Conservation (phyloP, 140 eudicot genomes). For the Bidens hawaiensis region DNA sequence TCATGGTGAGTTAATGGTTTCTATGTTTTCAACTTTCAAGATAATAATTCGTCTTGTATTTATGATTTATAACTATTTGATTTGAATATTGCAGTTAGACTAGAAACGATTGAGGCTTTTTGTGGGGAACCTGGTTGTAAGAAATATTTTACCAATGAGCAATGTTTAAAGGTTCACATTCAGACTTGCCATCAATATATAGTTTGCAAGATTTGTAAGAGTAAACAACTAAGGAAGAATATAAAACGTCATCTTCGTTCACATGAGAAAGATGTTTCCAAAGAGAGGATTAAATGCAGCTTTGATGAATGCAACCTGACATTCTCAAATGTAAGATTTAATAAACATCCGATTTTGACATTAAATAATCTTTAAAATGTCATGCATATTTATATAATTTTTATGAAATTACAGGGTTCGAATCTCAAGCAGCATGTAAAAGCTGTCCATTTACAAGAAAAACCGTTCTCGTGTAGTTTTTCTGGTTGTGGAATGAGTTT, state of each 20-base stretch:
- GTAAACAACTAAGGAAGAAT: constrained; percentile 76
- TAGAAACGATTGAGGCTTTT: constrained; percentile 58
- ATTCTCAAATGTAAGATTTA: constrained; percentile 74
- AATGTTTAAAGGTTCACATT: constrained; percentile 65
- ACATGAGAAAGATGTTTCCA: constrained; percentile 44
- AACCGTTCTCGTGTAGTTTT: constrained; percentile 60
- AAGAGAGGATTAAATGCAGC: constrained; percentile 53
- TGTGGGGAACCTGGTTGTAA: constrained; percentile 80
- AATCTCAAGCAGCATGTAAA: constrained; percentile 74
- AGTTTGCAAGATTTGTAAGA: constrained; percentile 71
- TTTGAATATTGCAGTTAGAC: constrained; percentile 48
- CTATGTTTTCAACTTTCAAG: not conserved
- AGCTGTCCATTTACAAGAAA: constrained; percentile 56
- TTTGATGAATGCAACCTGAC: constrained; percentile 53
- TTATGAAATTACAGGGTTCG: constrained; percentile 43
- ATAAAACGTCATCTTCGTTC: constrained; percentile 68
- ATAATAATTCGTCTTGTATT: not conserved
- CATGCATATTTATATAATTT: not conserved
- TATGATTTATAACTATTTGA: not conserved
- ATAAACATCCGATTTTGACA: too few species aligned
- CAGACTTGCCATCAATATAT: constrained; percentile 61
- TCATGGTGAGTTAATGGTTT: constrained; percentile 46
- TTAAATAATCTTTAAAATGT: too few species aligned
- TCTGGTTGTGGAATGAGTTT: constrained; percentile 74
- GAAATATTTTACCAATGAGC: constrained; percentile 62